Conservation (phyloP, 805 yeast genomes). For the Kodamaea leandrae region DNA sequence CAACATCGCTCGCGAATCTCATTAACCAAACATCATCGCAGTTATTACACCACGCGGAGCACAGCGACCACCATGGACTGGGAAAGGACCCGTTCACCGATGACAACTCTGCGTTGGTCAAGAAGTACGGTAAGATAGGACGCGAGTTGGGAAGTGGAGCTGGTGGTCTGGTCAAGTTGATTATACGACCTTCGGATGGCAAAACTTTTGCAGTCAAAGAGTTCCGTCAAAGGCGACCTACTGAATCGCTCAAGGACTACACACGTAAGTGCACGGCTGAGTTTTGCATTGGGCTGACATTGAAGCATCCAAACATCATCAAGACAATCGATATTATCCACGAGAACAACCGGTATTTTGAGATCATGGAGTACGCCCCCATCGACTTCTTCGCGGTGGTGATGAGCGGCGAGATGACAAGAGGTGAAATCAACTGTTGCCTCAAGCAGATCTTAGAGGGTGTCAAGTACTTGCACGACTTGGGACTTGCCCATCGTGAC, state of each 20-base stretch:
- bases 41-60: conserved; percentile 35
- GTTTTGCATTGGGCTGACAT: conserved; percentile 79
- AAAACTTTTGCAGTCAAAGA: conserved; percentile 81
- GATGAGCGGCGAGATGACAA: conserved; percentile 79
- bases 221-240: conserved; percentile 68
- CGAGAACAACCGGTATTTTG: conserved; percentile 68
- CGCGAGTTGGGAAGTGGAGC: conserved; percentile 82
- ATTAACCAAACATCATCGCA: conserved; percentile 39
- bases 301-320: conserved; percentile 78
- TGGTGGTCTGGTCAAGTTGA: conserved; percentile 79
- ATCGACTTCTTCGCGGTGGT: conserved; percentile 83
- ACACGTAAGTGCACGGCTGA: conserved; percentile 89
- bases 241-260: conserved; percentile 71
- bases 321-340: conserved; percentile 74
- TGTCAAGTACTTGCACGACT: conserved; percentile 67
- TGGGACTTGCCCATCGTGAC: conserved; percentile 83
- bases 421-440: conserved; percentile 81
- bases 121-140: conserved; percentile 71
- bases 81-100: conserved; percentile 37
- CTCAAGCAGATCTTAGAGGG: conserved; percentile 72
- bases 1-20: conserved; percentile 34
- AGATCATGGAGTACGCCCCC: conserved; percentile 94
- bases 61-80: conserved; percentile 22
- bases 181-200: conserved; percentile 65
- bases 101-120: conserved; percentile 30